A percentile compares a stretch with the other conserved stretches of the same genome.
Evolutionary conservation across 2,329 filamentous ascomycete species (phyloP).

Genomic region (Alternaria brassicicola): DNA sequence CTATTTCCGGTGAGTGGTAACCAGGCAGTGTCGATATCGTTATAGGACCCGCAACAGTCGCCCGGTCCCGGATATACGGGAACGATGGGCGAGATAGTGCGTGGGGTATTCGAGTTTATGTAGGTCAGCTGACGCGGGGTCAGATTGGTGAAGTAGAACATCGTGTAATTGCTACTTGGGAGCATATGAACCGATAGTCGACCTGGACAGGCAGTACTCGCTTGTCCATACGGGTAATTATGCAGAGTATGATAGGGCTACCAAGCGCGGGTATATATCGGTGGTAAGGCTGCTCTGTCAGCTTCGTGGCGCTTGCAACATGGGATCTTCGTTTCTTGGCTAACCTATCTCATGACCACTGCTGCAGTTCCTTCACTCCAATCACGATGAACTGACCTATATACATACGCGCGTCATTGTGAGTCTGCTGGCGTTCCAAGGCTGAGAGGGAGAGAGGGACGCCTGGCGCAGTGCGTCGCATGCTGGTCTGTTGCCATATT

Average conservation of each 20-base stretch:
- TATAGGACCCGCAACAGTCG: not conserved
- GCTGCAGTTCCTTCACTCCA: not conserved
- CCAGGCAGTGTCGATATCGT: not conserved
- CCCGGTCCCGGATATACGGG: not conserved
- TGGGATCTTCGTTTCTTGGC: not conserved
- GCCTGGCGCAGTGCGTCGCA: not conserved
- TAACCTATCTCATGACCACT: not conserved
- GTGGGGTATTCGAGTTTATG: conserved; percentile 2
- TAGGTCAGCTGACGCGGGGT: conserved; percentile 14
- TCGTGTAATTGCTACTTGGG: not conserved
- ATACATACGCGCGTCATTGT: not conserved
- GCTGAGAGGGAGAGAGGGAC: not conserved
- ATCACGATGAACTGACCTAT: not conserved
- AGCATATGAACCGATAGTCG: not conserved
- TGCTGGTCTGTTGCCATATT: not conserved
- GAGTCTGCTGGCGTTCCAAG: not conserved
- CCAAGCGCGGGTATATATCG: not conserved
- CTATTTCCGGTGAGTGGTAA: conserved; percentile 16
- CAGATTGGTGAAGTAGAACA: not conserved
- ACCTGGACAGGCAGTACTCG: not conserved
- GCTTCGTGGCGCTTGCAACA: not conserved
- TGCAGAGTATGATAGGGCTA: not conserved
- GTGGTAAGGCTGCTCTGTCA: conserved; percentile 10
- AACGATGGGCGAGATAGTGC: not conserved
- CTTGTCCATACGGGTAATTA: not conserved